These are phyloP conservation scores for Gyromitra esculenta DNA, from an alignment of 2,329 filamentous ascomycete species.

Conservation along the genomic window DNA sequence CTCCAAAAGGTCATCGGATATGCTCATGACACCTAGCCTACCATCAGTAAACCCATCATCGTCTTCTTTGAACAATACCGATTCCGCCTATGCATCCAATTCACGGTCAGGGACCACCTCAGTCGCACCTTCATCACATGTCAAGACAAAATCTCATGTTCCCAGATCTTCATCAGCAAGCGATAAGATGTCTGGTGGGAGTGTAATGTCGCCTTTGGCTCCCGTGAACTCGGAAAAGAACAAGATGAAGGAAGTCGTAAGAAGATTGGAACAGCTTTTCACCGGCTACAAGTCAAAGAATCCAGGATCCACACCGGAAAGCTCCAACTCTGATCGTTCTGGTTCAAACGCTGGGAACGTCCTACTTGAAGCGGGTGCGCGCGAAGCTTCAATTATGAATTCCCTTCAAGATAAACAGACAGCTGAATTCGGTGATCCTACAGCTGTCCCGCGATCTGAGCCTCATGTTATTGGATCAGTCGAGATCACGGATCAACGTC, in stretches of 20 bases:
- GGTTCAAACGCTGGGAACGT: constrained; percentile 43
- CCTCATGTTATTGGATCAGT: constrained; percentile 35
- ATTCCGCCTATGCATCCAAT: constrained; percentile 74
- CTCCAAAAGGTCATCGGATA: constrained; percentile 42
- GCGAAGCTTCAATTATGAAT: constrained; percentile 62
- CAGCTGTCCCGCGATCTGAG: constrained; percentile 43
- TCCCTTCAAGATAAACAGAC: constrained; percentile 53
- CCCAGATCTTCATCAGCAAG: constrained; percentile 48
- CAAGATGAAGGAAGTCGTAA: constrained; percentile 80
- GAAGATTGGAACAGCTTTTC: constrained; percentile 80
- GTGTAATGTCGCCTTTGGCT: constrained; percentile 59
- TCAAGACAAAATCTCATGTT: constrained; percentile 45
- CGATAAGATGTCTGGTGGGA: constrained; percentile 39
- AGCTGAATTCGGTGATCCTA: constrained; percentile 50
- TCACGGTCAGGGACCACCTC: constrained; percentile 59
- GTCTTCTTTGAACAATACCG: constrained; percentile 58
- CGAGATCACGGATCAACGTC: constrained; percentile 71
- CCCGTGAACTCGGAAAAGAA: constrained; percentile 73
- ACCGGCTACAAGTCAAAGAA: constrained; percentile 66
- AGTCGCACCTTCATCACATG: constrained; percentile 40
- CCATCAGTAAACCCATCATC: constrained; percentile 52
- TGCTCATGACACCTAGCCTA: constrained; percentile 60
- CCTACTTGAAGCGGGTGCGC: constrained; percentile 59
- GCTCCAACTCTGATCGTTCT: constrained; percentile 48
- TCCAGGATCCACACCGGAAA: constrained; percentile 35